Percentiles rank a stretch among this genome's conserved stretches.
These are phyloP conservation scores for Neocucurbitaria cava DNA, from an alignment of 2,329 filamentous ascomycete species.

Conservation along the genomic window DNA sequence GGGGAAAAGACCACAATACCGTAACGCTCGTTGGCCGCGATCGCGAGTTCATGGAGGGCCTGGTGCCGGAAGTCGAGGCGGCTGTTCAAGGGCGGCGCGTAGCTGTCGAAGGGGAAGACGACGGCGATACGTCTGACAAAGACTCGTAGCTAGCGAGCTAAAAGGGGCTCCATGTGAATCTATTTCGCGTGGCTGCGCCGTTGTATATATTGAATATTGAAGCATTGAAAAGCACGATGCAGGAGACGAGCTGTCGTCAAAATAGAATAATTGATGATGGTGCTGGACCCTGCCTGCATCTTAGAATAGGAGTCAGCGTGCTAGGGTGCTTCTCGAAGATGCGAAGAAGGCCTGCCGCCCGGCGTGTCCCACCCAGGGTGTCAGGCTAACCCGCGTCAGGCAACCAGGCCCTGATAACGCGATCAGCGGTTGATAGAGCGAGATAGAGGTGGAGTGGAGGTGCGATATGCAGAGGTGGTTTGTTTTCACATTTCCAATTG, in stretches of 20 bases:
- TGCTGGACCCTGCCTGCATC: conserved; percentile 17
- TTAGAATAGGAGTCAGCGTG: conserved; percentile 21
- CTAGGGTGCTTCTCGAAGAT: conserved; percentile 37
- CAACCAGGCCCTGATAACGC: conserved; percentile 3
- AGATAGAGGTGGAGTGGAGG: no score
- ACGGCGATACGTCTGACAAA: conserved; percentile 49
- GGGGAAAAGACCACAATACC: conserved; percentile 86
- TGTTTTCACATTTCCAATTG: conserved; percentile 4
- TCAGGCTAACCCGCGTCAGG: neutral
- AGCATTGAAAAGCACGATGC: conserved; percentile 3
- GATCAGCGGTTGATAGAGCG: neutral
- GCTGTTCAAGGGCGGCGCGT: conserved; percentile 78
- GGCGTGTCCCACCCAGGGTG: conserved; percentile 7
- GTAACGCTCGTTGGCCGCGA: conserved; percentile 86
- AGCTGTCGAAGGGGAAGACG: conserved; percentile 68
- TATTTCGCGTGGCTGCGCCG: conserved; percentile 2
- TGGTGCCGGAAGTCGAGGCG: conserved; percentile 78
- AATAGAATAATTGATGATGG: conserved; percentile 22
- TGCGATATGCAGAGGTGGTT: neutral
- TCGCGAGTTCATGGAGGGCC: conserved; percentile 75
- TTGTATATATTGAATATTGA: conserved; percentile 9
- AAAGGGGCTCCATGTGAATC: conserved; percentile 36
- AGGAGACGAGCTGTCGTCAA: conserved; percentile 24
- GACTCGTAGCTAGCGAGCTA: conserved; percentile 39
- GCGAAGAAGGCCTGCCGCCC: conserved; percentile 27